Evolutionary conservation across 495 filamentous ascomycete species (phyloP).

Genomic region (Pseudotulostoma volvatum): DNA sequence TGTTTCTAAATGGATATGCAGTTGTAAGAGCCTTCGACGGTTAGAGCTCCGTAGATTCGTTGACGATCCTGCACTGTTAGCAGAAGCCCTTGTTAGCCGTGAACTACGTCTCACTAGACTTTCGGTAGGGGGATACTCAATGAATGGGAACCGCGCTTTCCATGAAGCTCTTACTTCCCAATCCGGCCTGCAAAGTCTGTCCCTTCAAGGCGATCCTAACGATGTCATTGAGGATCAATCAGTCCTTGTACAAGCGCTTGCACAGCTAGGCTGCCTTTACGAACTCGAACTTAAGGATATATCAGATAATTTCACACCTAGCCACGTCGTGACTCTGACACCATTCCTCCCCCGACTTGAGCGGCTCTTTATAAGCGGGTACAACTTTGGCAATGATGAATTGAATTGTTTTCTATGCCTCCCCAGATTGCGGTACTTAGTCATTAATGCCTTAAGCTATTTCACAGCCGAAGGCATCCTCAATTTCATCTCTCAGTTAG

Average conservation of each 20-base stretch:
- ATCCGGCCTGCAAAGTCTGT: constrained; percentile 23
- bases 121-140: constrained; percentile 30
- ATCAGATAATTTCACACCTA: constrained; percentile 36
- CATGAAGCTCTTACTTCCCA: constrained; percentile 37
- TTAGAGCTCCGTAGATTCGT: constrained; percentile 36
- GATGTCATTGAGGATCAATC: constrained; percentile 30
- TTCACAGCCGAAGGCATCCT: constrained; percentile 31
- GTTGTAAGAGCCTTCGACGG: constrained; percentile 35
- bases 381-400: constrained; percentile 34
- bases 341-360: constrained; percentile 34
- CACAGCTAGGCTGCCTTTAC: constrained; percentile 27
- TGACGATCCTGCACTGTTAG: constrained; percentile 33
- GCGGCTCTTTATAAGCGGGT: constrained; percentile 37
- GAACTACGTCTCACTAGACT: constrained; percentile 32
- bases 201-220: constrained; percentile 35
- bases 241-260: constrained; percentile 31
- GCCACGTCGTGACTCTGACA: constrained; percentile 35
- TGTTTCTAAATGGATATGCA: constrained; percentile 23
- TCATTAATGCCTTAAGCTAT: constrained; percentile 27
- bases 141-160: constrained; percentile 28
- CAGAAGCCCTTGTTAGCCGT: constrained; percentile 35
- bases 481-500: constrained; percentile 29
- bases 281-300: constrained; percentile 36
- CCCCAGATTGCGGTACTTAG: constrained; percentile 27
- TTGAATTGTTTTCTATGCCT: constrained; percentile 27